These are phyloP conservation scores for Circinella umbellata DNA, from an alignment of 371 early-diverging fungal species.

Conservation along the genomic window DNA sequence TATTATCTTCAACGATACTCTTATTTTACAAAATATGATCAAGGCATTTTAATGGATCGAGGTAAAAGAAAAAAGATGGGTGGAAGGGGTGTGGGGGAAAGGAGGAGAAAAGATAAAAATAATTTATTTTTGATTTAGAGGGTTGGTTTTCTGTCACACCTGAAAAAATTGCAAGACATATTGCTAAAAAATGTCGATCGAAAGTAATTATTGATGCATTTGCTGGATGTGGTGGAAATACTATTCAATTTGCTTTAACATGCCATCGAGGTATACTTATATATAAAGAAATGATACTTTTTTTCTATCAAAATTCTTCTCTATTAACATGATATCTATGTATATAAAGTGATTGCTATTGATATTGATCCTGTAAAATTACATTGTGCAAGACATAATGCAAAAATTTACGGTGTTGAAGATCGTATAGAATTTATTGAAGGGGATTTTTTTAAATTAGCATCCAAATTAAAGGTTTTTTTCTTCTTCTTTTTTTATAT, in stretches of 20 bases:
- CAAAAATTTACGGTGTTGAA: constrained; percentile 87
- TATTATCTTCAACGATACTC: constrained; percentile 87
- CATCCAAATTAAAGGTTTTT: constrained; percentile 57
- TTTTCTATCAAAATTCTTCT: not conserved
- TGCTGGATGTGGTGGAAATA: constrained; percentile 95
- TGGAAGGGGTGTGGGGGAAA: not conserved
- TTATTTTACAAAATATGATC: constrained; percentile 84
- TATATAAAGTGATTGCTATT: constrained; percentile 87
- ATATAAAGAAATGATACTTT: no score
- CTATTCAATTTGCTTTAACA: constrained; percentile 92
- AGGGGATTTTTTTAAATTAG: constrained; percentile 81
- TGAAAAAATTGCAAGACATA: constrained; percentile 85
- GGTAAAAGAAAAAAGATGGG: constrained; percentile 44
- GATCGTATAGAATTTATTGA: constrained; percentile 91
- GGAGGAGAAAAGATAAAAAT: not conserved
- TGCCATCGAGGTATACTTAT: constrained; percentile 66
- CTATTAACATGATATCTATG: not conserved
- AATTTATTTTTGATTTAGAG: constrained; percentile 45
- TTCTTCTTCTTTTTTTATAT: no score
- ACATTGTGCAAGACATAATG: constrained; percentile 86
- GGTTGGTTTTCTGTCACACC: constrained; percentile 98
- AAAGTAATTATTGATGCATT: constrained; percentile 90
- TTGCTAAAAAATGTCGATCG: constrained; percentile 75
- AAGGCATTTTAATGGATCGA: constrained; percentile 85
- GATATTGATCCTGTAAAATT: constrained; percentile 87